Evolutionary conservation across 345 rosid genomes (phyloP).

Genomic region (Citrus unshiu): DNA sequence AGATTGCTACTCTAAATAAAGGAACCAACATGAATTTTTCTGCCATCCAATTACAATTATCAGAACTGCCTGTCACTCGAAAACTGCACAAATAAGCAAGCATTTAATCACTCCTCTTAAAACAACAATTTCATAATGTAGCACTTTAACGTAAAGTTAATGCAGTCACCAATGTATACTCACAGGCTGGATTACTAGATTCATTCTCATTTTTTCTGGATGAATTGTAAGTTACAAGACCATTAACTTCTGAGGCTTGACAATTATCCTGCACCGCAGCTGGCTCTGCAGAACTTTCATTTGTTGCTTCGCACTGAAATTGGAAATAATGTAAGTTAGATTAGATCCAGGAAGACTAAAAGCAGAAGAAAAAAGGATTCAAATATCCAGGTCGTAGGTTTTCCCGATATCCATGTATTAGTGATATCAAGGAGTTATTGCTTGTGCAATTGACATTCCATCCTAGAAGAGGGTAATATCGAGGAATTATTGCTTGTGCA

Average conservation of each 20-base stretch:
- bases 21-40: neutral
- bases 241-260: slow-evolving; percentile 24
- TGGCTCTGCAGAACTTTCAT: slow-evolving; percentile 24
- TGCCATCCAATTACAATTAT: slow-evolving; percentile 3
- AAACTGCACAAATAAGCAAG: slow-evolving; percentile 20
- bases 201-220: slow-evolving; percentile 19
- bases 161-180: neutral
- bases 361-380: neutral
- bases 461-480: neutral
- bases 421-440: neutral
- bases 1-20: slow-evolving; percentile 1
- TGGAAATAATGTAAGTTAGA: neutral
- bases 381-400: neutral
- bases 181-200: slow-evolving; percentile 14
- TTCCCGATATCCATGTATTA: neutral
- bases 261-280: slow-evolving; percentile 21
- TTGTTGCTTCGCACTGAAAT: slow-evolving; percentile 29
- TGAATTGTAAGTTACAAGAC: slow-evolving; percentile 15
- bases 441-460: neutral
- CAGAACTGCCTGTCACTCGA: slow-evolving; percentile 13
- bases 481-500: neutral
- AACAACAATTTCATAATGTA: neutral
- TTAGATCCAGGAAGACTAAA: neutral
- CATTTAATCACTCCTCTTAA: neutral
- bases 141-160: neutral